These are phyloP conservation scores for Cystofilobasidium bisporidii DNA, from an alignment of 768 basidiomycete species.

Conservation along the genomic window DNA sequence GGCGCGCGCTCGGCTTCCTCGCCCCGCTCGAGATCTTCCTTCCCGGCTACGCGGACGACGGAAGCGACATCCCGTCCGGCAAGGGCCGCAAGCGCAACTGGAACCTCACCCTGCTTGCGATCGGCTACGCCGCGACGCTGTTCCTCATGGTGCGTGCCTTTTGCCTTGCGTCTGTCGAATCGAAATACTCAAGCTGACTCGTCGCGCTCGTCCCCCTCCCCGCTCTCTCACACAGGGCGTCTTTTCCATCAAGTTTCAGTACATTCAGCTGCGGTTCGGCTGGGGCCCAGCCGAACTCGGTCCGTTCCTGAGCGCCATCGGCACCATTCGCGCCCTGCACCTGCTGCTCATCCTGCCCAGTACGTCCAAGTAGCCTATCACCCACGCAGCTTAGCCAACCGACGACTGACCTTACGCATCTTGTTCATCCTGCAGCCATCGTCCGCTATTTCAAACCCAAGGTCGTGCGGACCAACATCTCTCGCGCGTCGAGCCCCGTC, in stretches of 20 bases:
- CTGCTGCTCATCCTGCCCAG: conserved; percentile 55
- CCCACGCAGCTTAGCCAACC: too few relatives aligned
- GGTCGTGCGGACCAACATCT: conserved; percentile 28
- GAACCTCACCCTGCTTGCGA: conserved; percentile 53
- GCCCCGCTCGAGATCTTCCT: conserved; percentile 55
- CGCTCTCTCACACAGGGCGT: conserved; percentile 52
- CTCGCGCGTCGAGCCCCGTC: neutral
- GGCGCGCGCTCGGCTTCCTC: conserved; percentile 46
- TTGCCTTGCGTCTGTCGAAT: neutral
- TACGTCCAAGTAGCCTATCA: conserved; percentile 37
- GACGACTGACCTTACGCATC: neutral
- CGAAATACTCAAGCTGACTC: neutral
- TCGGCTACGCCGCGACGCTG: conserved; percentile 50
- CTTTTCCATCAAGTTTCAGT: conserved; percentile 55
- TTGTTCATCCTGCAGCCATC: conserved; percentile 41
- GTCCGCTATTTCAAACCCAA: conserved; percentile 51
- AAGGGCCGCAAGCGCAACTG: conserved; percentile 49
- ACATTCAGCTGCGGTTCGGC: conserved; percentile 51
- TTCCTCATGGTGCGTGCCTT: conserved; percentile 46
- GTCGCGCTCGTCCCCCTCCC: conserved; percentile 3
- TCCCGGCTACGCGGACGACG: conserved; percentile 39
- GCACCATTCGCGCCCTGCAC: conserved; percentile 49
- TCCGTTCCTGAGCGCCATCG: conserved; percentile 44
- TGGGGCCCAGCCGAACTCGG: conserved; percentile 54
- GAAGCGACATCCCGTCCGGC: neutral